phyloP scores from a whole-genome alignment of 2,329 filamentous ascomycete species.

The Macrophomina phaseolina region DNA sequence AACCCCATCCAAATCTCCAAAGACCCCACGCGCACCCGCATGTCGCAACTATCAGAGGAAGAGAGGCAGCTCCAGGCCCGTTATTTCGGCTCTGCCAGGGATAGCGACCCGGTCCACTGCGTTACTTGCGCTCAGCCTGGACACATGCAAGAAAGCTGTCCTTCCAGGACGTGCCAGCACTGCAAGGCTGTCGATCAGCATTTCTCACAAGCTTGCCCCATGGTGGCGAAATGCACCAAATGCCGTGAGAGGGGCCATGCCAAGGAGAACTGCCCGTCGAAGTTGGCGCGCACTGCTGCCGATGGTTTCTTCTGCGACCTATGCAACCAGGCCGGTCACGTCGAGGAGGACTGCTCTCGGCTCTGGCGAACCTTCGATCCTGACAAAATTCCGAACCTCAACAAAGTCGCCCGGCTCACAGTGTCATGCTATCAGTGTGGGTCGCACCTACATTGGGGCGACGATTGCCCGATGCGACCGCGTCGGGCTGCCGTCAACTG shows the following conservation, averaged over 20 bases:
- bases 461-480: conserved; percentile 53
- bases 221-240: conserved; percentile 59
- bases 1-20: neutral
- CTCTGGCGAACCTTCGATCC: conserved; percentile 64
- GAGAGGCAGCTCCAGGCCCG: conserved; percentile 42
- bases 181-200: conserved; percentile 53
- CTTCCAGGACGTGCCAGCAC: conserved; percentile 50
- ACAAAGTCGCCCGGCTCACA: conserved; percentile 58
- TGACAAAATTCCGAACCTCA: conserved; percentile 40
- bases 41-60: conserved; percentile 15
- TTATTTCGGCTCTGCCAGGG: conserved; percentile 46
- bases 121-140: conserved; percentile 51
- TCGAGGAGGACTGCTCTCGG: conserved; percentile 64
- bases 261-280: conserved; percentile 59
- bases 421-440: conserved; percentile 65
- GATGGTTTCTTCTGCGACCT: conserved; percentile 66
- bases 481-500: neutral
- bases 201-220: conserved; percentile 58
- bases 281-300: conserved; percentile 58
- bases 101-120: conserved; percentile 48
- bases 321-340: conserved; percentile 63
- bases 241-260: conserved; percentile 69
- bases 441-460: conserved; percentile 59
- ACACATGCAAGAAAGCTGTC: conserved; percentile 51
- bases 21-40: neutral